Evolutionary conservation across 257 asterid genomes (phyloP).

Genomic region (Thymus mandschuricus): DNA sequence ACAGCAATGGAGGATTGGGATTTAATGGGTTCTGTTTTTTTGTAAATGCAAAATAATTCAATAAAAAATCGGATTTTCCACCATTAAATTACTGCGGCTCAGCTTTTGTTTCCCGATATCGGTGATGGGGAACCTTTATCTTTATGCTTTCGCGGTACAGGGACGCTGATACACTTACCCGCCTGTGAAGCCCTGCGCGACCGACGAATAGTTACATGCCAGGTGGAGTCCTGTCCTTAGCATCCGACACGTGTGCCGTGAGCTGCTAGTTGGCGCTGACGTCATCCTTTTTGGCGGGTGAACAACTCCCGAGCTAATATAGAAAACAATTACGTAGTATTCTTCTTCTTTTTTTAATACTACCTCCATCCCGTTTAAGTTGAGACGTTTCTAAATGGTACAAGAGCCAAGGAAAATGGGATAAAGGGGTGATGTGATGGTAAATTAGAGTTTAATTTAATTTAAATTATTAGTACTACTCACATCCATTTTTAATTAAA

Average conservation of each 20-base stretch:
- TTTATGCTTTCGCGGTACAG: constrained; percentile 21
- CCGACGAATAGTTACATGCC: background rate
- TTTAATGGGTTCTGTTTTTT: background rate
- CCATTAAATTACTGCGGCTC: constrained; percentile 5
- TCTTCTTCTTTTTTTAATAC: no score
- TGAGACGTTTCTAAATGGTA: no score
- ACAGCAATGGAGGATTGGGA: background rate
- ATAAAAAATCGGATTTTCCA: constrained; percentile 6
- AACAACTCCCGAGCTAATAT: background rate
- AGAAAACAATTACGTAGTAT: no score
- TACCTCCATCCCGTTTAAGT: no score
- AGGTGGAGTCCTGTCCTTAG: background rate
- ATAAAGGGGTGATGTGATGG: no score
- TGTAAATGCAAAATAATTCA: background rate
- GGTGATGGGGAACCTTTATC: constrained; percentile 26
- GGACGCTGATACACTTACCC: constrained; percentile 23
- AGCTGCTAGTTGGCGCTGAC: background rate
- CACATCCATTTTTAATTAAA: no score
- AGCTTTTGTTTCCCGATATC: background rate
- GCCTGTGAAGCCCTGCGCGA: constrained; percentile 3
- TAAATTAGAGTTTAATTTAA: no score
- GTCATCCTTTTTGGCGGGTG: constrained; percentile 24
- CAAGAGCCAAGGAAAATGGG: no score
- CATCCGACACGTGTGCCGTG: background rate
- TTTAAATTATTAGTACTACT: no score